Base-by-base conservation (phyloP, 768 basidiomycete genomes). In the Auricularia sp. region DNA sequence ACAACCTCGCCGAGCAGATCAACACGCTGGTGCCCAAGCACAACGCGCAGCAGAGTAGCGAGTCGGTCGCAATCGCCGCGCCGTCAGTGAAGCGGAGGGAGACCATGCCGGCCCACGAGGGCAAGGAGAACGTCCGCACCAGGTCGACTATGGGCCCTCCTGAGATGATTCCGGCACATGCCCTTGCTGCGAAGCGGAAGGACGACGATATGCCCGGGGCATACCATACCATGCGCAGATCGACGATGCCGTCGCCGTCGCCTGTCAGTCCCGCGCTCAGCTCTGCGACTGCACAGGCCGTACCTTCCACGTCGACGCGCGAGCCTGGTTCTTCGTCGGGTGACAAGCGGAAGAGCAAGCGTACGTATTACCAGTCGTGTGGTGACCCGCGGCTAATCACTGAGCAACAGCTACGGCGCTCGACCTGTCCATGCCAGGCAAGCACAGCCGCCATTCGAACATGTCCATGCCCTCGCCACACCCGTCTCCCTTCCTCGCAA, bases 1-100 rank as follows among this genome's bases (percentile, higher is more conserved):
- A 80, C 47, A 78, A 80, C 24, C 77, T 81, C 47, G 77, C 82
- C 16, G 78, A 78, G 33, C 79, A 79, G 65, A 76, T 81, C 62
- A 82, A 82, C 68, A 68, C 77, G 36, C 74, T 80, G 8, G 58
- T 42, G 24, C 34, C 56, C 10, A 54, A n/a, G 24, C 62, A 68
- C 39, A 64, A 64, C 36, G 64, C 59, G n/a, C 45, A 54, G 54
- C 45, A 14, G 13, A 59, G 16, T 6, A 42, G 18, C 34, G n/a
- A 44, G 33, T 8, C 62, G n/a, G 24, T 62, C 39, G 34, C n/a
- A 10, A 10, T 16, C 11, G 16, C 21, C 34, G 24, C 16, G 33
- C 33, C 61, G n/a, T 14, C 62, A 11, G 16, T 29, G 24, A 29
- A 42, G 39, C 62, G 21, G 62, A 21, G 44, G 24, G 34, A 47